Percentiles rank a stretch among this genome's conserved stretches.
These are phyloP conservation scores for Aegle marmelos DNA, from an alignment of 345 rosid genomes.

Conservation along the genomic window DNA sequence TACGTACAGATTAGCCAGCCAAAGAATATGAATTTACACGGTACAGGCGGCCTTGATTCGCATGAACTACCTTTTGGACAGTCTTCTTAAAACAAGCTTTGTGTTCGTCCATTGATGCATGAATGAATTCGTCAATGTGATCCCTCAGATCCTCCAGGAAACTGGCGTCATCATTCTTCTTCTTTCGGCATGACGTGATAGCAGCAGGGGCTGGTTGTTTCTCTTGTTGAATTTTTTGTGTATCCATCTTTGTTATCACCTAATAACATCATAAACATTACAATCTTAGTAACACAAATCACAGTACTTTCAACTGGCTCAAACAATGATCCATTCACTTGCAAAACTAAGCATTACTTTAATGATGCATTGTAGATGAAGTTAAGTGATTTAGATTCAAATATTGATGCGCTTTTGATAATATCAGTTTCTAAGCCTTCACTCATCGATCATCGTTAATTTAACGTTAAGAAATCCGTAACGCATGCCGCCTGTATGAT, in stretches of 20 bases:
- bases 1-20: neutral
- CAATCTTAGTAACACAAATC: neutral
- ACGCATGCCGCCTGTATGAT: neutral
- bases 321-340: neutral
- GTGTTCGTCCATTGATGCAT: conserved; percentile 86
- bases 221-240: conserved; percentile 23
- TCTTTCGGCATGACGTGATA: conserved; percentile 57
- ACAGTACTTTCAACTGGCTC: neutral
- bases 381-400: neutral
- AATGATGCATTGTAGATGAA: neutral
- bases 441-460: too few relatives aligned
- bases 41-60: neutral
- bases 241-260: conserved; percentile 34
- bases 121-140: conserved; percentile 83
- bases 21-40: neutral
- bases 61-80: conserved; percentile 50
- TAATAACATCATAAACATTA: neutral
- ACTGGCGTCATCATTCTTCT: conserved; percentile 63
- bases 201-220: conserved; percentile 26
- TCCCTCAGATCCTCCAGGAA: conserved; percentile 76
- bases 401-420: neutral
- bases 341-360: neutral
- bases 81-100: conserved; percentile 78
- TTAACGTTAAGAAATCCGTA: neutral
- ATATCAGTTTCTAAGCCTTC: neutral